Evolutionary conservation across 2,329 filamentous ascomycete genomes (phyloP).

Genomic region (Calonectria pseudoreteaudii): DNA sequence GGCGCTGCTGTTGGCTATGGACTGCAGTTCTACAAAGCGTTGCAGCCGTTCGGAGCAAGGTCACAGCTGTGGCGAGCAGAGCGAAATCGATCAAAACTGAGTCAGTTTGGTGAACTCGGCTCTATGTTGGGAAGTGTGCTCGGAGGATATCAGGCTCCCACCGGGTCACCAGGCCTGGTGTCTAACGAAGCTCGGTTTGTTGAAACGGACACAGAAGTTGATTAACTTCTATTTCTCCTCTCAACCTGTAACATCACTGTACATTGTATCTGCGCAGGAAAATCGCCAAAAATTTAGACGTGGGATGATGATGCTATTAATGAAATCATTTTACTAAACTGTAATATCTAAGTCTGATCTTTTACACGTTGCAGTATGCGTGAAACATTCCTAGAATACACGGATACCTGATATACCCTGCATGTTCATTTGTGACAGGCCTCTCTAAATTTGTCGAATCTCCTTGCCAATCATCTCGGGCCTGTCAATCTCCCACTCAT

Average conservation of each 20-base stretch:
- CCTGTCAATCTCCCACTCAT: slow-evolving; percentile 93
- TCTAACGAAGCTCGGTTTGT: slow-evolving; percentile 45
- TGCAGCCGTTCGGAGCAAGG: slow-evolving; percentile 59
- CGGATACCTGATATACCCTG: neutral
- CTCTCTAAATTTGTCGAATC: slow-evolving; percentile 79
- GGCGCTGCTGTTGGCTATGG: slow-evolving; percentile 55
- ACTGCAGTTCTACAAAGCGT: slow-evolving; percentile 52
- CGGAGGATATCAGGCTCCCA: slow-evolving; percentile 39
- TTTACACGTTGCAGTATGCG: neutral
- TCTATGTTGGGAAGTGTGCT: slow-evolving; percentile 55
- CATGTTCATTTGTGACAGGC: neutral
- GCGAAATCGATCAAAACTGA: slow-evolving; percentile 48
- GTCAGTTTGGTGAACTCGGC: slow-evolving; percentile 61
- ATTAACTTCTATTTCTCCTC: slow-evolving; percentile 33
- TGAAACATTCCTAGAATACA: slow-evolving; percentile 1
- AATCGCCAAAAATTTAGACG: slow-evolving; percentile 4
- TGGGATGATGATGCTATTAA: slow-evolving; percentile 16
- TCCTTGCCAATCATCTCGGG: slow-evolving; percentile 93
- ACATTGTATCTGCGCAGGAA: slow-evolving; percentile 26
- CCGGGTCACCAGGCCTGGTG: slow-evolving; percentile 25
- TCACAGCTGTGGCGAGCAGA: slow-evolving; percentile 56
- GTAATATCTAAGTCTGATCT: slow-evolving; percentile 28
- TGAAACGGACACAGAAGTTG: slow-evolving; percentile 51
- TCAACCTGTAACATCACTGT: slow-evolving; percentile 31
- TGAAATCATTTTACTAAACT: slow-evolving; percentile 28